Evolutionary conservation across 495 filamentous ascomycete species (phyloP).

Genomic region (Articulospora tetracladia): DNA sequence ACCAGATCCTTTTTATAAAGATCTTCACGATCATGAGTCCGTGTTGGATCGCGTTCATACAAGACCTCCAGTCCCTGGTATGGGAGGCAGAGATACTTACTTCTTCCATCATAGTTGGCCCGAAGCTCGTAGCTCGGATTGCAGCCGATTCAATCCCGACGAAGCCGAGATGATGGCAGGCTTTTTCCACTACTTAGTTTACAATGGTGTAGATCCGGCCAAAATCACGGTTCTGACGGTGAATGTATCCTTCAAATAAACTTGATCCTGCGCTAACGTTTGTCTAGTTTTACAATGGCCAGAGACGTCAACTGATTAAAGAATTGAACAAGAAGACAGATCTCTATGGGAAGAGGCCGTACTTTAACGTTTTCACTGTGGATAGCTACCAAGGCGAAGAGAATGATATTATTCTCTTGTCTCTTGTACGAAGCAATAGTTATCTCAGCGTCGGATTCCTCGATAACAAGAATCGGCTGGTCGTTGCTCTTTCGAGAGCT

Average conservation of each 20-base stretch:
- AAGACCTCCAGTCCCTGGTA: conserved; percentile 67
- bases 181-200: conserved; percentile 68
- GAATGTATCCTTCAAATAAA: background rate
- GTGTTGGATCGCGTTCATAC: conserved; percentile 41
- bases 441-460: conserved; percentile 63
- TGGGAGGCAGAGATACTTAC: conserved; percentile 65
- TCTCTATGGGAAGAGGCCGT: conserved; percentile 32
- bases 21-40: conserved; percentile 64
- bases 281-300: conserved; percentile 74
- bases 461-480: conserved; percentile 70
- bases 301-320: conserved; percentile 60
- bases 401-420: conserved; percentile 81
- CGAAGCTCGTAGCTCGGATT: conserved; percentile 60
- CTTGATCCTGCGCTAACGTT: background rate
- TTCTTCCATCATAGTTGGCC: conserved; percentile 70
- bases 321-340: conserved; percentile 46
- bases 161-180: conserved; percentile 77
- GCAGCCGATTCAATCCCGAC: conserved; percentile 65
- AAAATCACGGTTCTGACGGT: conserved; percentile 78
- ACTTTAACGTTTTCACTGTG: conserved; percentile 74
- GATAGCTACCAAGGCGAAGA: conserved; percentile 96
- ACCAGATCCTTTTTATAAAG: conserved; percentile 52
- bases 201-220: conserved; percentile 53
- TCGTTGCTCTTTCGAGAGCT: conserved; percentile 88
- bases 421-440: conserved; percentile 72